phyloP scores from a whole-genome alignment of 2,329 filamentous ascomycete genomes.

The Ophioceras dolichostomum region DNA sequence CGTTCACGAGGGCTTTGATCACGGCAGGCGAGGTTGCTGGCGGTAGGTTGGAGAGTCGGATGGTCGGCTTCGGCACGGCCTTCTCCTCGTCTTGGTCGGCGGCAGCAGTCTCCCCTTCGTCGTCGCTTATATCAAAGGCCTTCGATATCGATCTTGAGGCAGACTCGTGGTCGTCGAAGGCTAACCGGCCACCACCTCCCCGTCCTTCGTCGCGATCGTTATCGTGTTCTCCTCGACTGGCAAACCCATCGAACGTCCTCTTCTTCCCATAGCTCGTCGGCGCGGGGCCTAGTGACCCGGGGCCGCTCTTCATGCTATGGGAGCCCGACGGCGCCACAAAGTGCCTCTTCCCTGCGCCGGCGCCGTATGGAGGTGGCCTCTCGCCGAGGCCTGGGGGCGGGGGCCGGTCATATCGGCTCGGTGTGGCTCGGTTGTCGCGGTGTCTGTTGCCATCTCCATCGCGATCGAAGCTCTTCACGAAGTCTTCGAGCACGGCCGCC shows the following conservation, averaged over 20 bases:
- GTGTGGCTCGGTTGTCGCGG: conserved; percentile 6
- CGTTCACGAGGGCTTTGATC: conserved; percentile 46
- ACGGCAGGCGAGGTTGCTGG: conserved; percentile 46
- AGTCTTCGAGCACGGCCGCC: conserved; percentile 75
- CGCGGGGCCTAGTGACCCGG: conserved; percentile 46
- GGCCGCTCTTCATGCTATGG: conserved; percentile 44
- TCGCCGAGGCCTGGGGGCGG: conserved; percentile 16
- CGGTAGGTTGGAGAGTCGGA: conserved; percentile 48
- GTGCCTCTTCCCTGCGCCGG: conserved; percentile 42
- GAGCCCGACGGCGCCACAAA: conserved; percentile 43
- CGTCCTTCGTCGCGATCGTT: conserved; percentile 16
- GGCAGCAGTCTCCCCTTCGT: conserved; percentile 33
- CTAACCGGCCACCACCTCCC: conserved; percentile 21
- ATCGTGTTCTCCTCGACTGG: conserved; percentile 18
- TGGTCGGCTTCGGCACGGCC: conserved; percentile 48
- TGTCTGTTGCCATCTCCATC: conserved; percentile 37
- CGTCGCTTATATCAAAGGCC: conserved; percentile 59
- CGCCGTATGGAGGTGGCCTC: conserved; percentile 16
- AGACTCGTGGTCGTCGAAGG: conserved; percentile 25
- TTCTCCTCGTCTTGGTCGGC: conserved; percentile 41
- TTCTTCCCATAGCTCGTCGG: conserved; percentile 39
- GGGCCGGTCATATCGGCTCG: conserved; percentile 15
- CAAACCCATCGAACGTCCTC: conserved; percentile 36
- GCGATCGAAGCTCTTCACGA: conserved; percentile 66
- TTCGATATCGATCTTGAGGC: conserved; percentile 44